Percentiles rank a stretch among this genome's conserved stretches.
Evolutionary conservation across 2,329 filamentous ascomycete species (phyloP).

Genomic region (Exophiala bonariae): DNA sequence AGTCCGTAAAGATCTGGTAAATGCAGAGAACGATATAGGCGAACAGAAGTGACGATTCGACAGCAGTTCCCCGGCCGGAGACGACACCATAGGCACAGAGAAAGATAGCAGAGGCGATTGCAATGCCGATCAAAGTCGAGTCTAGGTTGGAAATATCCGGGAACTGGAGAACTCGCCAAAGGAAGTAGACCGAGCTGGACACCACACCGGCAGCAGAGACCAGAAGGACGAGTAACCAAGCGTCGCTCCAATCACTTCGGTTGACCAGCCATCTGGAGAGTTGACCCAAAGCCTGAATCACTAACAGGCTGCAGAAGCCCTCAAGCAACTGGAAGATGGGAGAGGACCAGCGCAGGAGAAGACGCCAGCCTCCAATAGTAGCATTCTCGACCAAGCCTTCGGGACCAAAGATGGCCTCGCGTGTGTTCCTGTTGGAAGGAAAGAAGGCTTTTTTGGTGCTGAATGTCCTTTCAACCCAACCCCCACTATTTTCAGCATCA

Average conservation of each 20-base stretch:
- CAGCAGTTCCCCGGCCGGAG: slow-evolving; percentile 88
- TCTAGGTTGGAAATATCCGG: slow-evolving; percentile 91
- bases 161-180: slow-evolving; percentile 92
- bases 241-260: slow-evolving; percentile 80
- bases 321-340: slow-evolving; percentile 93
- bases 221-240: slow-evolving; percentile 91
- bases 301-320: slow-evolving; percentile 92
- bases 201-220: slow-evolving; percentile 88
- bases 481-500: slow-evolving; percentile 69
- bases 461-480: slow-evolving; percentile 82
- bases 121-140: slow-evolving; percentile 86
- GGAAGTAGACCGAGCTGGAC: slow-evolving; percentile 90
- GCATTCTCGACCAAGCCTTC: slow-evolving; percentile 77
- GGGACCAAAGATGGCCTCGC: slow-evolving; percentile 85
- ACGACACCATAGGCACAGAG: slow-evolving; percentile 92
- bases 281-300: slow-evolving; percentile 92
- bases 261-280: slow-evolving; percentile 96
- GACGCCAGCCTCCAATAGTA: slow-evolving; percentile 86
- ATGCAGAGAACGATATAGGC: slow-evolving; percentile 98
- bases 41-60: slow-evolving; percentile 92
- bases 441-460: slow-evolving; percentile 58
- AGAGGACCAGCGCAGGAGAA: slow-evolving; percentile 81
- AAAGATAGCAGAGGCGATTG: slow-evolving; percentile 89
- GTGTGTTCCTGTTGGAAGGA: slow-evolving; percentile 60
- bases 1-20: slow-evolving; percentile 99